Evolutionary conservation across 306 rosid species (phyloP).

Genomic region (Prinsepia uniflora): DNA sequence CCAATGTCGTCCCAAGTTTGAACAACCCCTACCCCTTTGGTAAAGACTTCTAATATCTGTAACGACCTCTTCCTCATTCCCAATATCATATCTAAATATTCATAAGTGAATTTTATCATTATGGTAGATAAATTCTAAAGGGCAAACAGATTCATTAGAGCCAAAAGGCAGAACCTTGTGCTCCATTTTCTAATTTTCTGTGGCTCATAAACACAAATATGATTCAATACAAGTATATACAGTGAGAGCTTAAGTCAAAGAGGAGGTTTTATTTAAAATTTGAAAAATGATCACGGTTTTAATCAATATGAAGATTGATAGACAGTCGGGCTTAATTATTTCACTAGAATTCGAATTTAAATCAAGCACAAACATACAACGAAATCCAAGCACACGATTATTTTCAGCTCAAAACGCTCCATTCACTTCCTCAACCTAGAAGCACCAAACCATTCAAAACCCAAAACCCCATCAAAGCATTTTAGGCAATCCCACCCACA

Average conservation of each 20-base stretch:
- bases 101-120: too few relatives aligned
- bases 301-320: neutral
- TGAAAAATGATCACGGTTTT: neutral
- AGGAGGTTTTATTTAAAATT: neutral
- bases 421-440: neutral
- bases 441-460: conserved; percentile 1
- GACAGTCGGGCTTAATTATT: too few relatives aligned
- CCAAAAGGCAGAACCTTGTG: neutral
- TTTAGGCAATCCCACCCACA: neutral
- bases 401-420: neutral
- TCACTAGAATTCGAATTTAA: neutral
- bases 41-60: neutral
- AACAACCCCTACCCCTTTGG: too few relatives aligned
- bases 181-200: neutral
- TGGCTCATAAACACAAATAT: neutral
- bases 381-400: neutral
- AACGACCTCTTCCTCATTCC: neutral
- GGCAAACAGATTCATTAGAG: neutral
- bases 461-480: neutral
- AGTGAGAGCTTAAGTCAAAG: neutral
- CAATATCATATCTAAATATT: neutral
- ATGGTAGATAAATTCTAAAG: neutral
- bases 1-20: too few relatives aligned
- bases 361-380: conserved; percentile 2
- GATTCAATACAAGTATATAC: neutral